Evolutionary conservation across 345 rosid genomes (phyloP), one percentile per base, ranked within the genome.

Genomic region (Acer negundo): DNA sequence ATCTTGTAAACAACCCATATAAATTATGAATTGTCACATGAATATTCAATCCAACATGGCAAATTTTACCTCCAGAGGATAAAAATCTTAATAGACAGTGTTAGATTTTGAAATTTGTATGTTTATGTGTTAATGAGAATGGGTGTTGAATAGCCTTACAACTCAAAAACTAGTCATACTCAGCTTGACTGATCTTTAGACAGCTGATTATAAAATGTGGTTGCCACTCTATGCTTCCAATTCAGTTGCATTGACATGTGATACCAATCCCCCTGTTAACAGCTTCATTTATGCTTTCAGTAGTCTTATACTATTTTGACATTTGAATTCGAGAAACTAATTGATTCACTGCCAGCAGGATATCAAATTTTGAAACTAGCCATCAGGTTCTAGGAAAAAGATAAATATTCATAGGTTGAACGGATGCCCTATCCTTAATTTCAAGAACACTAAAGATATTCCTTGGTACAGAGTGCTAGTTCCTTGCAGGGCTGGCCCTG

Each of bases 221-320:
- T 69, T 62, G 74, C 15, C 77, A 24, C 28, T 31, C 28, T 35
- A 75, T 68, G 73, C 67, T 78, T 73, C 75, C 69, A 71, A 67
- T 42, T 80, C 71, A 69, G 72, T 71, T 65, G 81, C 80, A 74
- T 38, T n/a, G 16, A 13, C 46, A 15, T 71, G 64, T 11, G 26
- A 56, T 19, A 76, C 64, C 74, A 56, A 80, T 70, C 6, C 38
- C 38, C 38, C 38, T 4, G 38, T 35, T 35, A 35, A 35, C 38
- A 35, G 6, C 38, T 35, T 80, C 78, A 71, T 67, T 42, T 55
- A 69, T 76, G 69, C 67, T 79, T 76, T 62, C 56, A 68, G 65
- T 11, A 2, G 38, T 59, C 71, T 9, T 19, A 47, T 40, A 22
- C 62, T 42, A 40, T 55, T 67, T 42, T n/a, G 67, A 56, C 24